Evolutionary conservation across 345 rosid genomes (phyloP), one percentile per base, ranked within the genome.

Genomic region (Gossypium bickii): DNA sequence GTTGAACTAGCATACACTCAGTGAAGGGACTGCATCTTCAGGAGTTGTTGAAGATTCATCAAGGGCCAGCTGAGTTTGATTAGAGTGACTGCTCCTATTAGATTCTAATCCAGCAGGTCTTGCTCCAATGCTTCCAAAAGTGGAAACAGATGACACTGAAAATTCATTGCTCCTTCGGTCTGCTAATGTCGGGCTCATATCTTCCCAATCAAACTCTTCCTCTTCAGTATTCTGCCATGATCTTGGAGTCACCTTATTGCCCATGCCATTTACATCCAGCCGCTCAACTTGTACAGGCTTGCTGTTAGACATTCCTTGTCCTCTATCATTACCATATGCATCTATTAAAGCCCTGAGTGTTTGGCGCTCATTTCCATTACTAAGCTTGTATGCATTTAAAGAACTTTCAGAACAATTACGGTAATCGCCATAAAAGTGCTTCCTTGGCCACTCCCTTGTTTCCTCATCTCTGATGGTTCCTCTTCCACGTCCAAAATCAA

Each of bases 171-270:
- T 80, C 84, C 89, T 79, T 76, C 79, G 86, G 67, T 90, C 94
- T 63, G 77, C 81, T 77, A 89, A 82, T 25, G 97, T 89, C 73
- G 97, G 98, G 86, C 86, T 96, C 99, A 96, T 96, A 80, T 93
- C 97, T 82, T 93, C 97, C 99, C 99, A 96, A 77, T 96, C 93
- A 82, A 92, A 96, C 83, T 96, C 99, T 82, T 96, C 97, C 86
- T 93, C 99, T 78, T 96, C 99, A 70, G 95, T 90, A 82, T 90
- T 94, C 88, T 93, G 98, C 99, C 99, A 96, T 71, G 91, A 86
- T 66, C 75, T 78, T 52, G 93, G 25, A 79, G 86, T 86, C 71
- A 82, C 77, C 82, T 86, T 90, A 81, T 76, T 78, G 60, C 78
- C 85, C 63, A 83, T 70, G 22, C 93, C 95, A 81, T 89, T 90